Conservation (phyloP, 164 flowering plant species). For the Aristolochia californica region DNA sequence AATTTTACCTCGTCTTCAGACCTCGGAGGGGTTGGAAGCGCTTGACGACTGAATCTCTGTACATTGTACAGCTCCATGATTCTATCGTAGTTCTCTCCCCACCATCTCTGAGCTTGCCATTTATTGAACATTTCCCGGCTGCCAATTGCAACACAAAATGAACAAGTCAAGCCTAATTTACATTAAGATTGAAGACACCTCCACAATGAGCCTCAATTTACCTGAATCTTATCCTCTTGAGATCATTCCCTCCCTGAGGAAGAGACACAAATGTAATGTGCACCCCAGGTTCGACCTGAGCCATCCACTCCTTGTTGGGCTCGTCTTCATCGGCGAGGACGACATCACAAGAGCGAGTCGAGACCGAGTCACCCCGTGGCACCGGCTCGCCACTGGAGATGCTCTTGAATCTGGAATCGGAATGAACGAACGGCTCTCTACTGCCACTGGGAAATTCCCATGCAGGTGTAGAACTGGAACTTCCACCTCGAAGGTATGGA, state of each 20-base stretch:
- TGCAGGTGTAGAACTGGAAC: constrained; percentile 82
- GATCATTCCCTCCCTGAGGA: constrained; percentile 88
- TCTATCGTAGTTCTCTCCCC: constrained; percentile 96
- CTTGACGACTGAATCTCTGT: constrained; percentile 86
- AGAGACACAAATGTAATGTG: constrained; percentile 94
- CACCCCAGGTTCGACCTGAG: constrained; percentile 98
- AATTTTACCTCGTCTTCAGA: constrained; percentile 80
- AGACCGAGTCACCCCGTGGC: constrained; percentile 32
- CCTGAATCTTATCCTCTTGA: constrained; percentile 95
- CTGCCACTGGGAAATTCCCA: constrained; percentile 55
- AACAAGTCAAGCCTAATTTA: neutral
- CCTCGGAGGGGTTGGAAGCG: constrained; percentile 72
- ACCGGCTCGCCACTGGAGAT: constrained; percentile 28
- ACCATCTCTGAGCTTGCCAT: constrained; percentile 98
- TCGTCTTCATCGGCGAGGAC: constrained; percentile 66
- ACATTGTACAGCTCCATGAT: constrained; percentile 97
- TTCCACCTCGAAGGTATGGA: constrained; percentile 50
- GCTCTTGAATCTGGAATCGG: constrained; percentile 41
- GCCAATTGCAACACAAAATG: no score
- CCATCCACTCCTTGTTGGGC: constrained; percentile 98
- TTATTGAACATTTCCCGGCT: constrained; percentile 98
- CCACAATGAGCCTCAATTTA: neutral
- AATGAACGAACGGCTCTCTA: constrained; percentile 14
- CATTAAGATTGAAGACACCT: neutral
- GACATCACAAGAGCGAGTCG: constrained; percentile 39